A percentile compares a stretch with the other conserved stretches of the same genome.
These are phyloP conservation scores for Saksenaea vasiformis DNA, from an alignment of 371 early-diverging fungal genomes.

Conservation along the genomic window DNA sequence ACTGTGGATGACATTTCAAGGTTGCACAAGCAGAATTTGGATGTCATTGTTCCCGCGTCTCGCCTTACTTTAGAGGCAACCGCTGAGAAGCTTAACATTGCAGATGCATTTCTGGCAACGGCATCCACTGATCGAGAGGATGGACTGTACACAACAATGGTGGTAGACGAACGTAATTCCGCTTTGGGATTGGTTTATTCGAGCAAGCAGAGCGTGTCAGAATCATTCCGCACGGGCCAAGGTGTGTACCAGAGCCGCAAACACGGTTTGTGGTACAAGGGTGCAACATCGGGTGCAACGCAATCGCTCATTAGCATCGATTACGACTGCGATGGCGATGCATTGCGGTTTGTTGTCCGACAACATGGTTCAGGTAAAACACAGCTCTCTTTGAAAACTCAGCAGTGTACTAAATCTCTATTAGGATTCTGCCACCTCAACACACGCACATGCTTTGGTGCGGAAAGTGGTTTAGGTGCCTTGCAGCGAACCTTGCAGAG, in stretches of 20 bases:
- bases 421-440: slow-evolving; percentile 93
- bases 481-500: slow-evolving; percentile 65
- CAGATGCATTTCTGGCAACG: slow-evolving; percentile 68
- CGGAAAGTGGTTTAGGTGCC: slow-evolving; percentile 72
- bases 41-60: slow-evolving; percentile 39
- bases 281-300: slow-evolving; percentile 89
- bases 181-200: slow-evolving; percentile 94
- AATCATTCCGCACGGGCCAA: slow-evolving; percentile 73
- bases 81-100: slow-evolving; percentile 57
- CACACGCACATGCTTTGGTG: slow-evolving; percentile 92
- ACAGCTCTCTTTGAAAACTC: slow-evolving; percentile 3
- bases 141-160: slow-evolving; percentile 89
- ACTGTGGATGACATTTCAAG: slow-evolving; percentile 39
- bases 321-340: slow-evolving; percentile 92
- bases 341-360: slow-evolving; percentile 83
- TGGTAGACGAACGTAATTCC: slow-evolving; percentile 86
- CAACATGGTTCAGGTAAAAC: slow-evolving; percentile 82
- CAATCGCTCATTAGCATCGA: slow-evolving; percentile 79
- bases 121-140: slow-evolving; percentile 85
- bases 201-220: slow-evolving; percentile 77
- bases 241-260: slow-evolving; percentile 94
- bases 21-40: slow-evolving; percentile 40
- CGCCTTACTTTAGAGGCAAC: slow-evolving; percentile 32
- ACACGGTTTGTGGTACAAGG: slow-evolving; percentile 96
- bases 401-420: background rate